Base-by-base conservation (phyloP, 2,329 filamentous ascomycete genomes). In the Magnaporthiopsis rhizophila region DNA sequence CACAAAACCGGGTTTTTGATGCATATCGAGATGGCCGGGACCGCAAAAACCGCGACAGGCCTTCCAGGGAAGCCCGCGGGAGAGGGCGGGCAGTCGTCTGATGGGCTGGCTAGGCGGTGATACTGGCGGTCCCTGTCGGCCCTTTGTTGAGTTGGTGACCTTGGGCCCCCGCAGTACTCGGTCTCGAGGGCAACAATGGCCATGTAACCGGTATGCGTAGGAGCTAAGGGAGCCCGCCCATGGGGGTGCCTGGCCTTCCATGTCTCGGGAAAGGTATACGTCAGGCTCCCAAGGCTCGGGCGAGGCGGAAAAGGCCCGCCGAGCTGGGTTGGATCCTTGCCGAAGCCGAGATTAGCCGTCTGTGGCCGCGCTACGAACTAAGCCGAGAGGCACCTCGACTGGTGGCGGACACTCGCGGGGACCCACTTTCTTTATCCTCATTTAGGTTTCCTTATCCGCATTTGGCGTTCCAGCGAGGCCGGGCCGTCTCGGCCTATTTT, bases 261-360 rank as follows among this genome's bases (percentile, higher is more conserved):
- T 61, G 32, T 45, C 34, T 7, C 26, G 60, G 38, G 12, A 30
- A 30, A 30, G n/a, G 21, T 3, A 11, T 62, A 34, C 38, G 21
- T 21, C 36, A 53, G 32, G 30, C n/a, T 18, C 63, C 18, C 50
- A 26, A 50, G 26, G n/a, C 38, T 36, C 36, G 26, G 36, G 26
- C 11, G 50, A 65, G 64, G 61, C 64, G 64, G 64, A 65, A 65
- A 32, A 58, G 59, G 26, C 56, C 58, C 64, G 61, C 53, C 56
- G 45, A 24, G 21, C 61, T 7, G 12, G 28, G 30, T 28, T 38
- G 24, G 58, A 58, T 26, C 64, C 69, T 59, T 62, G 28, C 62
- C 67, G 70, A 72, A 3, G 70, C 73, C 73, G 73, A 65, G 32
- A 65, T 65, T 70, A 72, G 71, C 74, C 73, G 74, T 69, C 64